Base-by-base conservation (phyloP, 306 rosid species). In the Boehmeria nivea region DNA sequence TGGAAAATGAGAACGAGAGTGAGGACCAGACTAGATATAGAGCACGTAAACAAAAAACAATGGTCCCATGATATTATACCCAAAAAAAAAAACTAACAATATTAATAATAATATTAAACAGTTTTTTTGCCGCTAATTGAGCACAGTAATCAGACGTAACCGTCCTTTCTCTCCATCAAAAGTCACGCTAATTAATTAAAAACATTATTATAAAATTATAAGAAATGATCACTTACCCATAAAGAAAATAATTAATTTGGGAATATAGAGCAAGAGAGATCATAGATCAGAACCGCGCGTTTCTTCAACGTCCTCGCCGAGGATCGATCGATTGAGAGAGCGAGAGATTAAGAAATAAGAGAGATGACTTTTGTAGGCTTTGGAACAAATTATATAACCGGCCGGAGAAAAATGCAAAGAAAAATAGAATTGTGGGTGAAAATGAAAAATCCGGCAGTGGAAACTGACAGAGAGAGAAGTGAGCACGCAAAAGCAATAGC, bases 401-500 rank as follows among this genome's bases (percentile, higher is more conserved):
- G 36, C 16, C 39, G 15, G 15, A 50, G 45, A 40, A 3, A 10
- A 3, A 11, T 40, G 15, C 6, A n/a, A 40, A 14, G 45, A 22
- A 36, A n/a, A n/a, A n/a, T n/a, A n/a, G n/a, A n/a, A n/a, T n/a
- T n/a, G n/a, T n/a, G n/a, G n/a, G n/a, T n/a, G n/a, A n/a, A n/a
- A n/a, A n/a, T n/a, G n/a, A n/a, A n/a, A 40, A 18, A 56, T 53
- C 79, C 51, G 59, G 75, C 67, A 43, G 52, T 51, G 85, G 82
- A 75, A 83, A 27, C 53, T 81, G 97, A 89, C 97, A 82, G 94
- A 59, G 53, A 77, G 95, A 81, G 88, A 43, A 76, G 72, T 77
- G 84, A 86, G 97, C 97, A 89, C 97, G 49, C 97, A 89, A 83
- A 83, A 76, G 81, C 73, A 83, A 54, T 34, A 65, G 65, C 73